Evolutionary conservation across 495 filamentous ascomycete species (phyloP), one percentile per base, ranked within the genome.

Genomic region (Lasiosphaeria miniovina): DNA sequence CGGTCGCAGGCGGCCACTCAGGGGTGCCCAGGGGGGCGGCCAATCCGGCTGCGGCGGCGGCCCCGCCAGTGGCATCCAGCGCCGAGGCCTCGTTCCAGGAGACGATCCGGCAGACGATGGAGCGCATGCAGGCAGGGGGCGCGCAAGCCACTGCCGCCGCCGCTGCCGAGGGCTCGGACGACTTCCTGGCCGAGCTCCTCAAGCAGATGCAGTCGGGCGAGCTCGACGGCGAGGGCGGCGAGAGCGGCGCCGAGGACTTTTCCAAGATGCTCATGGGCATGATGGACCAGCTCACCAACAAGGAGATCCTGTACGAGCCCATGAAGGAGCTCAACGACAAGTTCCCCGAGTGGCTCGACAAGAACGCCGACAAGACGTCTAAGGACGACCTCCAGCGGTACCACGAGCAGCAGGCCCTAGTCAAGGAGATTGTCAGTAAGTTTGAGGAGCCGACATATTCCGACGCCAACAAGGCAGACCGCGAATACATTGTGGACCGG

Each of bases 221-320:
- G 1, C 78, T 83, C 2, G 82, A 75, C 4, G 88, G 85, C 14
- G 85, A 80, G 14, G 87, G 83, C 15, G 81, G 80, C 56, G 91
- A 98, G 24, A 87, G 83, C 15, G 81, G 80, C 56, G 91, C 97
- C 17, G 91, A 93, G 57, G 91, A 96, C 61, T 88, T 97, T 65
- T 89, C 88, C 33, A 93, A 94, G 74, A 89, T 98, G 86, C 81
- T 98, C 36, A 79, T 95, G 78, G 90, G 88, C 34, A 96, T 97
- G 91, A 98, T 98, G 93, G 91, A 98, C 73, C 91, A 98, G 72
- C 78, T 98, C 57, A 97, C 94, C 2, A 95, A 94, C 68, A 98
- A 96, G 78, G 94, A 98, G 68, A 96, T 98, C 59, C 76, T 98
- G 48, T 97, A 98, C 67, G 93, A 97, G 75, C 94, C 94, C 14